Percentiles rank a stretch among this genome's conserved stretches.
These are phyloP conservation scores for Fusarium acutatum DNA, from an alignment of 2,329 filamentous ascomycete genomes.

Conservation along the genomic window DNA sequence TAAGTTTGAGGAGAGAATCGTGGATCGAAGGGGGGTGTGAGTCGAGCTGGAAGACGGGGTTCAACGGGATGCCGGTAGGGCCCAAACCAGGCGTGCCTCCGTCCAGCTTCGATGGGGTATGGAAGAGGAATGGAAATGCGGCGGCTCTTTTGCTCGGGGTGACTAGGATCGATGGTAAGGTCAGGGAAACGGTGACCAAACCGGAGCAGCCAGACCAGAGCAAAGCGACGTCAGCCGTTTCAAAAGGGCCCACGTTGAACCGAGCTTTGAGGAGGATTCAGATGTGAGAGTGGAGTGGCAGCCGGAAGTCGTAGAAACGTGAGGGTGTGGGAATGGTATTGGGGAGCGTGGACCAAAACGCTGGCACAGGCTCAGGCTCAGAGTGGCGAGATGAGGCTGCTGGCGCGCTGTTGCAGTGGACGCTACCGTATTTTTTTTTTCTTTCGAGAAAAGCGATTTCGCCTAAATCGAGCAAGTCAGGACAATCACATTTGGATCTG, in stretches of 20 bases:
- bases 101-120: slow-evolving; percentile 38
- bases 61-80: slow-evolving; percentile 23
- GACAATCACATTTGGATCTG: slow-evolving; percentile 31
- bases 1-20: slow-evolving; percentile 31
- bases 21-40: slow-evolving; percentile 39
- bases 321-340: slow-evolving; percentile 25
- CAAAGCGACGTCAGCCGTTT: slow-evolving; percentile 36
- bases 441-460: slow-evolving; percentile 28
- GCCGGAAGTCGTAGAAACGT: slow-evolving; percentile 20
- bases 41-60: slow-evolving; percentile 30
- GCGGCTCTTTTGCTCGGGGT: slow-evolving; percentile 43
- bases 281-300: slow-evolving; percentile 24
- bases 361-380: slow-evolving; percentile 7
- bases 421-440: slow-evolving; percentile 3
- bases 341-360: slow-evolving; percentile 22
- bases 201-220: slow-evolving; percentile 2
- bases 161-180: slow-evolving; percentile 37
- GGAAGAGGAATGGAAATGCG: slow-evolving; percentile 40
- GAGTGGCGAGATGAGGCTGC: slow-evolving; percentile 41
- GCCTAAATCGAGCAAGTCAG: slow-evolving; percentile 29
- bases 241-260: slow-evolving; percentile 33
- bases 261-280: slow-evolving; percentile 10
- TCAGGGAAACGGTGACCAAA: slow-evolving; percentile 28
- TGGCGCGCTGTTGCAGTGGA: neutral
- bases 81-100: slow-evolving; percentile 27